Conservation (phyloP, 805 yeast species). For the Candida ascalaphidarum region DNA sequence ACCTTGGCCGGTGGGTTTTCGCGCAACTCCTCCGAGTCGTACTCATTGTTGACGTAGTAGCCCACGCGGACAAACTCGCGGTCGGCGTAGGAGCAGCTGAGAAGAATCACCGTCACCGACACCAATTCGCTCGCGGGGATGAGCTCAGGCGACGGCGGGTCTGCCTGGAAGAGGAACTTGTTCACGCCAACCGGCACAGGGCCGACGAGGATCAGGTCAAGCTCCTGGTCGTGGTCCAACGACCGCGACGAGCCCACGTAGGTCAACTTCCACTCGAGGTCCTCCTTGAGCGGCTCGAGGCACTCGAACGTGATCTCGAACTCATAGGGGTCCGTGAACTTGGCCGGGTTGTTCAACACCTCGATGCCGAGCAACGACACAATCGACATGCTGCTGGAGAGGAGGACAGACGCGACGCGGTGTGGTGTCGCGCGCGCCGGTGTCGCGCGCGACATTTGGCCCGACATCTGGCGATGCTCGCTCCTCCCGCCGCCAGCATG, state of each 20-base stretch:
- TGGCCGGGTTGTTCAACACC: constrained; percentile 91
- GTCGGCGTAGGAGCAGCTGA: constrained; percentile 89
- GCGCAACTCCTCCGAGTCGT: constrained; percentile 85
- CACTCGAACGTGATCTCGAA: constrained; percentile 98
- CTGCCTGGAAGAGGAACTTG: constrained; percentile 87
- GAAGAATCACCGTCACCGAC: constrained; percentile 85
- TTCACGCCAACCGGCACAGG: constrained; percentile 98
- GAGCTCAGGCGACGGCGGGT: constrained; percentile 88
- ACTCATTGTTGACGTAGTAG: constrained; percentile 95
- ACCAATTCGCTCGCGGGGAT: constrained; percentile 96
- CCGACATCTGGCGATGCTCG: too few species aligned
- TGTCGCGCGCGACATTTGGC: too few species aligned
- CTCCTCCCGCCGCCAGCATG: too few species aligned
- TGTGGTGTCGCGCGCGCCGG: too few species aligned
- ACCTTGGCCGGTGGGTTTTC: constrained; percentile 93
- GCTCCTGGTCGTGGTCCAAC: constrained; percentile 91
- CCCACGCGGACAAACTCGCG: constrained; percentile 96
- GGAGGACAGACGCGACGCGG: too few species aligned
- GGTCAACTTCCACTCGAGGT: constrained; percentile 94
- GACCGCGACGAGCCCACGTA: constrained; percentile 96
- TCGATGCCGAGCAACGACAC: constrained; percentile 88
- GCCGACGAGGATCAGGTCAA: constrained; percentile 94
- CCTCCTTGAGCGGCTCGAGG: constrained; percentile 83
- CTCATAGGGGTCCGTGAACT: constrained; percentile 87
- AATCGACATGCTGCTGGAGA: too few species aligned